Conservation (phyloP, 2,329 filamentous ascomycete genomes). For the Aspergillus novofumigatus region DNA sequence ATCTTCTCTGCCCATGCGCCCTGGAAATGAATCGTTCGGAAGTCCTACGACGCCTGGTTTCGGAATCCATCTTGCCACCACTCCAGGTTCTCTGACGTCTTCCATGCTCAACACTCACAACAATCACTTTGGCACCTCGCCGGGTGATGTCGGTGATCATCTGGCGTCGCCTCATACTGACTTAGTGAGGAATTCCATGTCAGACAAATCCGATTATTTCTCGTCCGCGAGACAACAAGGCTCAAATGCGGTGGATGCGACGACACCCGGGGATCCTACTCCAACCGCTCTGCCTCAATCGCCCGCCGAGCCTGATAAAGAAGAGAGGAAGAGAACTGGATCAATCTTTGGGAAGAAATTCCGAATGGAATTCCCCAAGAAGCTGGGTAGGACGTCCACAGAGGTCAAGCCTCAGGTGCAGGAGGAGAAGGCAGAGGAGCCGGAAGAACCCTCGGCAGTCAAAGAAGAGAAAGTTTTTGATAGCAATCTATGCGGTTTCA, state of each 20-base stretch:
- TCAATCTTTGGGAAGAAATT: slow-evolving; percentile 81
- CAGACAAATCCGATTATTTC: slow-evolving; percentile 71
- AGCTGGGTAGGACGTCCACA: slow-evolving; percentile 65
- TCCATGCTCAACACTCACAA: slow-evolving; percentile 24
- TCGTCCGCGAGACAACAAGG: slow-evolving; percentile 51
- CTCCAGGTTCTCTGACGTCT: slow-evolving; percentile 50
- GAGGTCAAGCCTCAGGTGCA: slow-evolving; percentile 67
- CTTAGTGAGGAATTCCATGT: slow-evolving; percentile 49
- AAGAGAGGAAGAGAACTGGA: slow-evolving; percentile 55
- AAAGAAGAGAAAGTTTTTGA: slow-evolving; percentile 45
- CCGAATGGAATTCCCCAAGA: slow-evolving; percentile 73
- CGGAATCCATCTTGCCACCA: slow-evolving; percentile 68
- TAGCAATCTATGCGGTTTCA: slow-evolving; percentile 43
- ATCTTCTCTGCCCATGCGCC: slow-evolving; percentile 54
- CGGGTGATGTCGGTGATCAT: slow-evolving; percentile 30
- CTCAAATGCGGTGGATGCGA: slow-evolving; percentile 46
- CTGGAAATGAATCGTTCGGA: slow-evolving; percentile 57
- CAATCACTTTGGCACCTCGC: slow-evolving; percentile 31
- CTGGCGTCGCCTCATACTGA: slow-evolving; percentile 50
- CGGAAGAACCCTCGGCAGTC: slow-evolving; percentile 47
- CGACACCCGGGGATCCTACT: slow-evolving; percentile 41
- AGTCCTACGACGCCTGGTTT: slow-evolving; percentile 69
- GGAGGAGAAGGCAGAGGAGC: slow-evolving; percentile 67
- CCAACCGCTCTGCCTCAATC: slow-evolving; percentile 47
- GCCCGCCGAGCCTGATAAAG: slow-evolving; percentile 55